Conservation (phyloP, 2,329 filamentous ascomycete species). For the Clonostachys rhizophaga region DNA sequence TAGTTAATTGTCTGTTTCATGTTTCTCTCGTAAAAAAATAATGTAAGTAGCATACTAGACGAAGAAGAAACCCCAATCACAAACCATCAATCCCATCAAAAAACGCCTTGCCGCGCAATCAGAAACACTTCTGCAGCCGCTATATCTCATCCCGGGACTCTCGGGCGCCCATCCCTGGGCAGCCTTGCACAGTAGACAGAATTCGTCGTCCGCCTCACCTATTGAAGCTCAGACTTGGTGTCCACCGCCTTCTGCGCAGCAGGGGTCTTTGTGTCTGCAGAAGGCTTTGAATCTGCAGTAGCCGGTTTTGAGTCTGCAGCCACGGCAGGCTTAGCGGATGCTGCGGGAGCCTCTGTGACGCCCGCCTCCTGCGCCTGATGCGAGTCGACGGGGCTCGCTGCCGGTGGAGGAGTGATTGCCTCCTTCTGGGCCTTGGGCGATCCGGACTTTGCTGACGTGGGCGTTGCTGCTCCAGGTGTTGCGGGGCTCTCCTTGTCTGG, state of each 20-base stretch:
- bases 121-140: too few species aligned
- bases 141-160: too few species aligned
- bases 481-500: slow-evolving; percentile 19
- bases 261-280: not conserved
- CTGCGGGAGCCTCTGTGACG: slow-evolving; percentile 19
- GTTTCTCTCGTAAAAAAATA: too few species aligned
- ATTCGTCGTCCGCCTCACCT: too few species aligned
- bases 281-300: not conserved
- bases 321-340: too few species aligned
- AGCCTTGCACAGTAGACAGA: too few species aligned
- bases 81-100: too few species aligned
- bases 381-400: slow-evolving; percentile 2
- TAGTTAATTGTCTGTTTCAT: too few species aligned
- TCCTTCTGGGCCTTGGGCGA: slow-evolving; percentile 4
- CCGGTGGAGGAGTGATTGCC: slow-evolving; percentile 7
- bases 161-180: too few species aligned
- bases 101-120: too few species aligned
- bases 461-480: slow-evolving; percentile 13
- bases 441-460: slow-evolving; percentile 16
- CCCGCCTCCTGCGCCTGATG: slow-evolving; percentile 43
- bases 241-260: not conserved
- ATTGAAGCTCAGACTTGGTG: not conserved
- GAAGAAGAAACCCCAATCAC: too few species aligned
- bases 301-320: not conserved
- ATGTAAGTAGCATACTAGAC: too few species aligned